Percentiles rank a stretch among this genome's conserved stretches.
These are phyloP conservation scores for Rasamsonia emersonii DNA, from an alignment of 2,329 filamentous ascomycete genomes.

Conservation along the genomic window DNA sequence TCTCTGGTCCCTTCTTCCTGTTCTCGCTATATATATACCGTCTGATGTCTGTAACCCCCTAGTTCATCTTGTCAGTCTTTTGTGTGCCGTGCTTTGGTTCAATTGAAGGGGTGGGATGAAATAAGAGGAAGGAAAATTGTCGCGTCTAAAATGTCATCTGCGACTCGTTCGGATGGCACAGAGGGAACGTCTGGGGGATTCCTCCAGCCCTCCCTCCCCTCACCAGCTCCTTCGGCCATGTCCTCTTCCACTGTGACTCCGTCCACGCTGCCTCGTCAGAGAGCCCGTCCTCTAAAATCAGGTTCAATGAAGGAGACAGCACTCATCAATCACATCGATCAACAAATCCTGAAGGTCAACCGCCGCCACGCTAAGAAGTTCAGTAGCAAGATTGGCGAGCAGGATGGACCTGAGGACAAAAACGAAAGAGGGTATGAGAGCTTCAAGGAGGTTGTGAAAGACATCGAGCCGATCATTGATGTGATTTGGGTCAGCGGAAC, in stretches of 20 bases:
- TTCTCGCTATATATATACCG: background rate
- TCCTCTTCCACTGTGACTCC: constrained; percentile 28
- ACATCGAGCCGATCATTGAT: constrained; percentile 67
- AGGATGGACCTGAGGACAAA: constrained; percentile 23
- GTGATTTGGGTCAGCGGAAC: constrained; percentile 82
- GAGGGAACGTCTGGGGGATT: constrained; percentile 30
- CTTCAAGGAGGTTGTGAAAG: constrained; percentile 62
- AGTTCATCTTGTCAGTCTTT: too few relatives aligned
- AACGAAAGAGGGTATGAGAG: constrained; percentile 46
- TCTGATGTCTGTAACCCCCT: too few relatives aligned
- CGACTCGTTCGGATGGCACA: constrained; percentile 5
- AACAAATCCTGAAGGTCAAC: constrained; percentile 42
- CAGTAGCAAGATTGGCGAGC: constrained; percentile 21
- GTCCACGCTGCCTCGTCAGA: constrained; percentile 43
- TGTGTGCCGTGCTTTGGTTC: background rate
- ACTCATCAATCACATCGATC: constrained; percentile 51
- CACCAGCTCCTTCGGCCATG: constrained; percentile 41
- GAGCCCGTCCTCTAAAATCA: constrained; percentile 43
- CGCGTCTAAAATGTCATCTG: constrained; percentile 16
- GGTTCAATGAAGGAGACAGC: constrained; percentile 52
- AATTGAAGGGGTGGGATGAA: background rate
- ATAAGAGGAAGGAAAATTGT: background rate
- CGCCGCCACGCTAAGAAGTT: constrained; percentile 47
- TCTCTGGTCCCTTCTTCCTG: background rate
- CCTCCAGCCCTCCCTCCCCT: constrained; percentile 29